These are phyloP conservation scores for Tylopilus vinaceipallidus DNA, from an alignment of 768 basidiomycete genomes.

Conservation along the genomic window DNA sequence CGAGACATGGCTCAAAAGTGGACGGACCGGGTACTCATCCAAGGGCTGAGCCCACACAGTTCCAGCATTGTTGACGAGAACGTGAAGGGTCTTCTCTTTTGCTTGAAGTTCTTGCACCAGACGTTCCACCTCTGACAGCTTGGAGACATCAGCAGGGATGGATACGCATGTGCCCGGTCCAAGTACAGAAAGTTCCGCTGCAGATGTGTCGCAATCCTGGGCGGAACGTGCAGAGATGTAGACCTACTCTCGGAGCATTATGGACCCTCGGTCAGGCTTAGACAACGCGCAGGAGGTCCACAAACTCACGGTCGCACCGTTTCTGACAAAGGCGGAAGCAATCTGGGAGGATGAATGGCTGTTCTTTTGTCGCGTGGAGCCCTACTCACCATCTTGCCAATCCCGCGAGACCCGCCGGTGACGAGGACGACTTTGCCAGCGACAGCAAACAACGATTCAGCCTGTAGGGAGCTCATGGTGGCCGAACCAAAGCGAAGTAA, in stretches of 20 bases:
- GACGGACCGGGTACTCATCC: constrained; percentile 44
- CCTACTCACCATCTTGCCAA: constrained; percentile 58
- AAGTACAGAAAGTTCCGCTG: constrained; percentile 47
- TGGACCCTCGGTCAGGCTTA: not conserved
- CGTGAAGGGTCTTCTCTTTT: constrained; percentile 52
- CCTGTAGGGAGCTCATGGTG: constrained; percentile 38
- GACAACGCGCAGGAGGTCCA: not conserved
- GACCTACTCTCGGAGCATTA: constrained; percentile 36
- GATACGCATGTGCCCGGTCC: constrained; percentile 55
- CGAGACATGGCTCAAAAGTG: not conserved
- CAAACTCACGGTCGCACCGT: constrained; percentile 52
- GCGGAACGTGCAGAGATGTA: constrained; percentile 62
- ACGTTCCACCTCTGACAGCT: constrained; percentile 50
- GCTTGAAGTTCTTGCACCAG: constrained; percentile 49
- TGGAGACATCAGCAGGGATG: constrained; percentile 54
- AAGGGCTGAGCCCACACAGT: constrained; percentile 51
- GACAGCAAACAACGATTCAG: constrained; percentile 46
- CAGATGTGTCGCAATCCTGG: constrained; percentile 50
- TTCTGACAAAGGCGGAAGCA: constrained; percentile 58
- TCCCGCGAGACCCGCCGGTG: constrained; percentile 64
- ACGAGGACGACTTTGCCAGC: constrained; percentile 54
- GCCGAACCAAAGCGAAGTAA: not conserved
- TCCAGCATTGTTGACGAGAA: constrained; percentile 66
- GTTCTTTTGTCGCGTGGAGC: not conserved
- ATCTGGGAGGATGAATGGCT: constrained; percentile 41